Percentiles rank a stretch among this genome's conserved stretches.
These are phyloP conservation scores for Marasmius sp. DNA, from an alignment of 1,284 basidiomycete species.

Conservation along the genomic window DNA sequence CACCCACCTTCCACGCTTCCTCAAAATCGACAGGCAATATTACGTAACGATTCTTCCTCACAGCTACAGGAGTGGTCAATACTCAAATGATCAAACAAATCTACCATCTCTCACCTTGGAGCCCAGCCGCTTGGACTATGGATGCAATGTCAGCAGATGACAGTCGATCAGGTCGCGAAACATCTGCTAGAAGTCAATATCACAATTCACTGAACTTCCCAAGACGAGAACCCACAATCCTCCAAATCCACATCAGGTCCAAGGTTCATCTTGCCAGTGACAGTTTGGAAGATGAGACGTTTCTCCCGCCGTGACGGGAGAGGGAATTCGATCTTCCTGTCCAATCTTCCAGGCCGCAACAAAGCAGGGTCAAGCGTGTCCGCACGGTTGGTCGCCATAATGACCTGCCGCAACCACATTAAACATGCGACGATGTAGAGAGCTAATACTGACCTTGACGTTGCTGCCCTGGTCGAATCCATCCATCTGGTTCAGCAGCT, in stretches of 20 bases:
- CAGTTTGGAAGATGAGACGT: slow-evolving; percentile 97
- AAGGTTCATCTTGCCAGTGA: slow-evolving; percentile 97
- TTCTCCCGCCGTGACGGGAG: slow-evolving; percentile 93
- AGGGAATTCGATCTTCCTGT: slow-evolving; percentile 99
- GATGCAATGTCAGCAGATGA: slow-evolving; percentile 96
- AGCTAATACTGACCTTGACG: slow-evolving; percentile 75
- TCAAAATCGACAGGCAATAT: slow-evolving; percentile 98
- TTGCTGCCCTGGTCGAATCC: slow-evolving; percentile 99
- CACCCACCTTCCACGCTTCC: slow-evolving; percentile 94
- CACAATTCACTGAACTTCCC: background rate
- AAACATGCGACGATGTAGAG: slow-evolving; percentile 1
- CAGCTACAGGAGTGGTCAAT: slow-evolving; percentile 53
- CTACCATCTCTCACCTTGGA: slow-evolving; percentile 71
- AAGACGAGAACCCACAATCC: slow-evolving; percentile 70
- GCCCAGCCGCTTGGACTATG: slow-evolving; percentile 95
- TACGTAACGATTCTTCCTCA: slow-evolving; percentile 97
- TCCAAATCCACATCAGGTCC: slow-evolving; percentile 98
- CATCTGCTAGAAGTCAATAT: slow-evolving; percentile 55
- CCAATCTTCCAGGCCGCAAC: slow-evolving; percentile 95
- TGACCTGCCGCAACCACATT: slow-evolving; percentile 60
- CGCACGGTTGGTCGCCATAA: slow-evolving; percentile 97
- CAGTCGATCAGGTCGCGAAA: slow-evolving; percentile 93
- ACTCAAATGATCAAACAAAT: background rate
- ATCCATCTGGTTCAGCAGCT: slow-evolving; percentile 99
- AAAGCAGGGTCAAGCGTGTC: slow-evolving; percentile 97